Conservation (phyloP, 2,329 filamentous ascomycete species). For the Trichoderma semiorbis region DNA sequence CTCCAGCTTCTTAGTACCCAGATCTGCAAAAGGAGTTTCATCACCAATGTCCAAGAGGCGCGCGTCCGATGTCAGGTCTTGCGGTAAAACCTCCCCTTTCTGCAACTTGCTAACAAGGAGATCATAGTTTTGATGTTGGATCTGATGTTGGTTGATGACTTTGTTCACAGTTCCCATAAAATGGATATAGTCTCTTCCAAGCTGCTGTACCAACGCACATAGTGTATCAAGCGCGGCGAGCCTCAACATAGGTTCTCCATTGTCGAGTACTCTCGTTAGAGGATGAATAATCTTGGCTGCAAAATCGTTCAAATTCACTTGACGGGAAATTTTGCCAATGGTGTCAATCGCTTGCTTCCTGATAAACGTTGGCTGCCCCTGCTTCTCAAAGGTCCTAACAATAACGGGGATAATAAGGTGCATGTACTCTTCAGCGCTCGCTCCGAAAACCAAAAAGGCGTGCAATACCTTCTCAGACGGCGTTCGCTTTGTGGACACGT, state of each 20-base stretch:
- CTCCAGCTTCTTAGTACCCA: constrained; percentile 87
- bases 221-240: constrained; percentile 87
- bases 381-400: constrained; percentile 88
- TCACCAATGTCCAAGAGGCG: constrained; percentile 74
- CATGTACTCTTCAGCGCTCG: constrained; percentile 98
- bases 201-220: constrained; percentile 90
- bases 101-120: constrained; percentile 88
- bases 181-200: constrained; percentile 91
- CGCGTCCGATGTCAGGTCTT: constrained; percentile 85
- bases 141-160: constrained; percentile 71
- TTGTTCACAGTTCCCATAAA: constrained; percentile 95
- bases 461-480: constrained; percentile 90
- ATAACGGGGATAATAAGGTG: constrained; percentile 96
- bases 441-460: constrained; percentile 92
- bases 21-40: constrained; percentile 77
- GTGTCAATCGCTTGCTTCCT: constrained; percentile 91
- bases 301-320: constrained; percentile 96
- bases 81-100: constrained; percentile 90
- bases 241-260: constrained; percentile 68
- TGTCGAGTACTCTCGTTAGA: constrained; percentile 74
- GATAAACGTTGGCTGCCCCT: constrained; percentile 73
- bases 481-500: constrained; percentile 68
- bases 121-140: constrained; percentile 88
- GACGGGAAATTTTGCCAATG: constrained; percentile 86
- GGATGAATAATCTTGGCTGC: constrained; percentile 96